Evolutionary conservation across 805 yeast genomes (phyloP).

Genomic region (Yarrowia sp.): DNA sequence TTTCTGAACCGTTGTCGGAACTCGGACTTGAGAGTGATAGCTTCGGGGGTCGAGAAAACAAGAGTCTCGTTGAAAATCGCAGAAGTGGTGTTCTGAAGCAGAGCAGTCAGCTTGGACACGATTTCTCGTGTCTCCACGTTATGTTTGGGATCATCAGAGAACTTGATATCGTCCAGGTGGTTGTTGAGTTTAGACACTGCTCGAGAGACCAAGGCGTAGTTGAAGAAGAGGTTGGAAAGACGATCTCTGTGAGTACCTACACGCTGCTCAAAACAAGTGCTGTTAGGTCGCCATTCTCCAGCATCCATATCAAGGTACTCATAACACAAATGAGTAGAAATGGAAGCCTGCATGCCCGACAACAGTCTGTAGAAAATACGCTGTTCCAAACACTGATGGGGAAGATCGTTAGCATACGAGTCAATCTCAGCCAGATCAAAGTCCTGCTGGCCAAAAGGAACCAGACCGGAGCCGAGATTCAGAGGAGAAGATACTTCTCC

Average conservation of each 20-base stretch:
- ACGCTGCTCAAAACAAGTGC: constrained; percentile 76
- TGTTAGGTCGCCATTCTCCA: constrained; percentile 80
- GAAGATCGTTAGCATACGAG: constrained; percentile 41
- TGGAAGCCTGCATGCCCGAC: constrained; percentile 93
- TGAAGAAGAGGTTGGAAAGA: constrained; percentile 83
- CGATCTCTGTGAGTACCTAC: constrained; percentile 91
- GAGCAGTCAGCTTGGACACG: background rate
- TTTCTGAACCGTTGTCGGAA: constrained; percentile 83
- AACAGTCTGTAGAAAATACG: constrained; percentile 81
- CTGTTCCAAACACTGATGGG: constrained; percentile 74
- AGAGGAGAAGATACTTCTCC: constrained; percentile 8
- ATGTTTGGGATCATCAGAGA: constrained; percentile 34
- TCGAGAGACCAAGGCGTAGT: constrained; percentile 82
- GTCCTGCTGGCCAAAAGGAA: constrained; percentile 31
- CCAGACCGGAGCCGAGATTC: constrained; percentile 26
- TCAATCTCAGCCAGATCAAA: constrained; percentile 34
- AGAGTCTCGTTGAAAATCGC: constrained; percentile 52
- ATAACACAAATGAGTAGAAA: constrained; percentile 86
- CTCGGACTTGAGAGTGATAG: constrained; percentile 67
- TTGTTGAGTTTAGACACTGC: constrained; percentile 68
- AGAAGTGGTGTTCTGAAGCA: constrained; percentile 32
- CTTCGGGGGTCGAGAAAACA: constrained; percentile 45
- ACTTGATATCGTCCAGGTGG: constrained; percentile 51
- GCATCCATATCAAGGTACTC: constrained; percentile 72
- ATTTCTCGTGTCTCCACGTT: background rate